Base-by-base conservation (phyloP, 2,329 filamentous ascomycete species). In the Fusarium solani-melongenae region DNA sequence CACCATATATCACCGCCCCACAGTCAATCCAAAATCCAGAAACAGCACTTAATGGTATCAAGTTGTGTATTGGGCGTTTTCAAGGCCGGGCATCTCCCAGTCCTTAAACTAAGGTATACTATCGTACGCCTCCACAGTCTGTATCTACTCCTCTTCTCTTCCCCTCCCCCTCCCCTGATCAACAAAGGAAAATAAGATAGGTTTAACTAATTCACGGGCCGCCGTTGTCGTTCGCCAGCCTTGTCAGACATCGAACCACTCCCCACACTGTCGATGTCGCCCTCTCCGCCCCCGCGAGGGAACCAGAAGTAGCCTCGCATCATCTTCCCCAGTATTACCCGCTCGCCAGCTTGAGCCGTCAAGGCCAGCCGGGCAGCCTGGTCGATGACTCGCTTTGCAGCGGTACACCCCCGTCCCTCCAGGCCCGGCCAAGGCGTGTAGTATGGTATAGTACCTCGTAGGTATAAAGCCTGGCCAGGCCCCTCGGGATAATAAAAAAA, bases 241-340 rank as follows among this genome's bases (percentile, higher is more conserved):
- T 77, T 77, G 72, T 76, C 69, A 70, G 67, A 74, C 72, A 78
- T 78, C 72, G 73, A 57, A 78, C 77, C 64, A 78, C 74, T 78
- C 76, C 73, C 76, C 76, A 78, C 76, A 62, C 24, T 27, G 44
- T 51, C 46, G 24, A 71, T 76, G 76, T 70, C 70, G 69, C 56
- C 58, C 64, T 66, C 61, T 57, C 63, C 53, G 55, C 61, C 72
- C 71, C 64, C 70, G 57, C 76, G 70, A 76, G 69, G 59, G 64
- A 69, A 64, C 70, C 64, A 39, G 64, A 72, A 58, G 72, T 78
- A 78, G 76, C 75, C 69, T 78, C 75, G 75, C 76, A 78, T 72
- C 59, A 17, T 73, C 64, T 72, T 77, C 77, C 66, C 77, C 77
- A 78, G 65, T 78, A 75, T 78, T 78, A 78, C 74, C 77, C 77